Percentiles rank a stretch among this genome's conserved stretches.
These are phyloP conservation scores for Sclerospora graminicola DNA, from an alignment of 352 stramenopile species.

Conservation along the genomic window DNA sequence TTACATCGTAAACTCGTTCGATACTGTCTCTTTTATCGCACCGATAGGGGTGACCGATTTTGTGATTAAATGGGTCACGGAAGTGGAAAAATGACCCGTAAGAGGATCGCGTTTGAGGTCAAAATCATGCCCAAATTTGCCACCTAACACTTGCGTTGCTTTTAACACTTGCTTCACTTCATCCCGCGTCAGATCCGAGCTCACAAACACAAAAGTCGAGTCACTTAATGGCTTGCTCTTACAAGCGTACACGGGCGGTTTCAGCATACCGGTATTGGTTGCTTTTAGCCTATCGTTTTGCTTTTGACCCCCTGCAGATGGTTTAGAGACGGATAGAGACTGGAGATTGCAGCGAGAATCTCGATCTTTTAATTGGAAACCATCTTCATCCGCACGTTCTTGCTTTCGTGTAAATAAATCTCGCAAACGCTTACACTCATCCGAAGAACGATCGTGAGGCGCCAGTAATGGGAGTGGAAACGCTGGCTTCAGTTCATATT, in stretches of 20 bases:
- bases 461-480: conserved; percentile 5
- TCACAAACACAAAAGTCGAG: conserved; percentile 40
- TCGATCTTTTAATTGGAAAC: conserved; percentile 27
- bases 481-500: conserved; percentile 33
- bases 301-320: neutral
- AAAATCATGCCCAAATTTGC: conserved; percentile 65
- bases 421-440: conserved; percentile 3
- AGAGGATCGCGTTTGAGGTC: conserved; percentile 41
- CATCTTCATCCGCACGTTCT: conserved; percentile 35
- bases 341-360: neutral
- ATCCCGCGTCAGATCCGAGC: conserved; percentile 42
- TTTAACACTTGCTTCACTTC: conserved; percentile 45
- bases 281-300: neutral
- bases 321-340: conserved; percentile 2
- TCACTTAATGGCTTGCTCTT: neutral
- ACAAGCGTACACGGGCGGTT: conserved; percentile 11
- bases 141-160: conserved; percentile 49
- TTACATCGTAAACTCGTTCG: conserved; percentile 41
- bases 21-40: neutral
- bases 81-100: conserved; percentile 33
- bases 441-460: conserved; percentile 1
- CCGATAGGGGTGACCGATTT: conserved; percentile 33
- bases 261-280: conserved; percentile 3
- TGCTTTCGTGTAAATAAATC: conserved; percentile 13
- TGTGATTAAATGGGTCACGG: conserved; percentile 70